Evolutionary conservation across 148 eudicot species (phyloP).

Genomic region (Selenicereus undatus): DNA sequence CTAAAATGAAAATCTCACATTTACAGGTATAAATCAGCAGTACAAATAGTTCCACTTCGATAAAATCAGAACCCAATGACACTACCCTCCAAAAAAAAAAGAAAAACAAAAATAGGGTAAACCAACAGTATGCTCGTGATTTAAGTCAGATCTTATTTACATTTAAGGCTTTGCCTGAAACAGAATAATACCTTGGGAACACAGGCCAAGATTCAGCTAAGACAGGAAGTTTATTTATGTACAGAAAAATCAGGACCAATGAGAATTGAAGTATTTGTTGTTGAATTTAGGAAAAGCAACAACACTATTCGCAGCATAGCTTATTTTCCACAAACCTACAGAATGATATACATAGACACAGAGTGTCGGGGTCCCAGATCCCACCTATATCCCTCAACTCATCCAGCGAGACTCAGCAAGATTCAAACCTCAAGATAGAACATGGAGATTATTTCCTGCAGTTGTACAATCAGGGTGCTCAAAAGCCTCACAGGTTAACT

Average conservation of each 20-base stretch:
- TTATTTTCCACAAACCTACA: neutral
- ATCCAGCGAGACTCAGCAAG: neutral
- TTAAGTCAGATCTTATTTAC: no score
- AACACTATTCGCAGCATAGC: neutral
- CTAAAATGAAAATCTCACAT: no score
- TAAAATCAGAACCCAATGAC: no score
- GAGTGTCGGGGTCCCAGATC: neutral
- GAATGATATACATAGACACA: slow-evolving; percentile 13
- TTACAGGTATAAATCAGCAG: no score
- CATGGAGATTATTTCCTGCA: neutral
- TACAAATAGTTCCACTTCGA: no score
- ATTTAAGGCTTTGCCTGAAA: no score
- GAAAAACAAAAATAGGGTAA: no score
- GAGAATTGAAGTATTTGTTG: neutral
- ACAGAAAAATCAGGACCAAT: slow-evolving; percentile 6
- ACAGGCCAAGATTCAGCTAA: neutral
- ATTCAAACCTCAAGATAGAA: neutral
- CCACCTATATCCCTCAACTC: neutral
- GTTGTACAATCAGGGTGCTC: neutral
- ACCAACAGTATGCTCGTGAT: no score
- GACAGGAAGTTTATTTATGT: neutral
- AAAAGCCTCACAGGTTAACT: neutral
- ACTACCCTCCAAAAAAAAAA: no score
- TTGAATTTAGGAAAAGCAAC: neutral
- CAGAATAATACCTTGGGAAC: neutral